Evolutionary conservation across 169 alveolate genomes (phyloP).

Genomic region (Plasmodium falciparum): DNA sequence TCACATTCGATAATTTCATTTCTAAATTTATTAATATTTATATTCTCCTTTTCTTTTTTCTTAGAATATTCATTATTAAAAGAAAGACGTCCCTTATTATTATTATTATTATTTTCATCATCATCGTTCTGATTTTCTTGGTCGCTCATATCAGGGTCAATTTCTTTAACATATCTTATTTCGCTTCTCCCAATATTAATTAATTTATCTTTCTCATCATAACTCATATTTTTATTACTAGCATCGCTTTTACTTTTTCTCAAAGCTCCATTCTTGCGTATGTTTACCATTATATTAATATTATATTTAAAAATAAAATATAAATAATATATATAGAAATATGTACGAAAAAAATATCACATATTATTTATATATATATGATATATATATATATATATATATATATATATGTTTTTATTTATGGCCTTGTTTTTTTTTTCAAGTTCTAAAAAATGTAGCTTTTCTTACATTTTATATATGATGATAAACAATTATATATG

Average conservation of each 20-base stretch:
- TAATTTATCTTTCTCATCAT: neutral
- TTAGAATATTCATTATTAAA: conserved; percentile 10
- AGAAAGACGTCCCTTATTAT: neutral
- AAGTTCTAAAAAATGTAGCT: too few relatives aligned
- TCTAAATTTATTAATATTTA: conserved; percentile 16
- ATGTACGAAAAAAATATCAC: too few relatives aligned
- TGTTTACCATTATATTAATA: neutral
- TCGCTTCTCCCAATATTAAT: neutral
- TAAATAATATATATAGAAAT: too few relatives aligned
- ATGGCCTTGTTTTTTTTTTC: too few relatives aligned
- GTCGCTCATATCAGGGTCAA: conserved; percentile 33
- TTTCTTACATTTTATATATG: too few relatives aligned
- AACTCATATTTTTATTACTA: neutral
- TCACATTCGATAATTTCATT: conserved; percentile 35
- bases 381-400: too few relatives aligned
- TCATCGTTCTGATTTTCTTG: conserved; percentile 11
- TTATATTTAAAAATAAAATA: neutral
- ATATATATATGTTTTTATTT: too few relatives aligned
- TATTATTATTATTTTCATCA: neutral
- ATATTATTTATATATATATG: too few relatives aligned
- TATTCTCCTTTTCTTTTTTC: neutral
- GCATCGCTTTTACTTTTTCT: neutral
- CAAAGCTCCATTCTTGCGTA: neutral
- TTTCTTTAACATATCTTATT: conserved; percentile 32
- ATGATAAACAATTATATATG: too few relatives aligned